A percentile compares a stretch with the other conserved stretches of the same genome.
phyloP scores from a whole-genome alignment of 2,329 filamentous ascomycete species.

The Colletotrichum orchidophilum region DNA sequence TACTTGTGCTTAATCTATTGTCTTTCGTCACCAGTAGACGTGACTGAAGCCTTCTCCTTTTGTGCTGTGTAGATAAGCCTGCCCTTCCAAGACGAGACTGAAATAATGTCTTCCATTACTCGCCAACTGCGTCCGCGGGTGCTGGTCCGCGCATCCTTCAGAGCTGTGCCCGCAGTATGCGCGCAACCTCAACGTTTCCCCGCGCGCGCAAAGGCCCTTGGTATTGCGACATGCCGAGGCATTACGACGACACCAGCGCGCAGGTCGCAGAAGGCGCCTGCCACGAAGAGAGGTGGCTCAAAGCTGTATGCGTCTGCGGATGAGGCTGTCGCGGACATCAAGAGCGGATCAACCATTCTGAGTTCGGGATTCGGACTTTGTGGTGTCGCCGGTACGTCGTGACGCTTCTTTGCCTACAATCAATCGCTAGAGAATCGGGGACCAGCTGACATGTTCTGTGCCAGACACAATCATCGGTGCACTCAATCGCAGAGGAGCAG shows the following conservation, averaged over 20 bases:
- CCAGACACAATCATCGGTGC: constrained; percentile 77
- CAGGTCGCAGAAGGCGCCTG: constrained; percentile 25
- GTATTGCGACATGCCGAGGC: constrained; percentile 16
- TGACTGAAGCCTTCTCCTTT: neutral
- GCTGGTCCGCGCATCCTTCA: constrained; percentile 17
- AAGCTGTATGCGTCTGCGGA: constrained; percentile 67
- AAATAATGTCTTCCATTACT: constrained; percentile 18
- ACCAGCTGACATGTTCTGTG: neutral
- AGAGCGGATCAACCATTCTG: constrained; percentile 75
- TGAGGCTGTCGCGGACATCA: constrained; percentile 75
- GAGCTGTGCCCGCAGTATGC: constrained; percentile 12
- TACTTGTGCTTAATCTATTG: neutral
- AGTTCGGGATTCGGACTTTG: constrained; percentile 87
- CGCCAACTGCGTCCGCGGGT: constrained; percentile 30
- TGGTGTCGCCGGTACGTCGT: constrained; percentile 70
- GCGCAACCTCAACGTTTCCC: constrained; percentile 25
- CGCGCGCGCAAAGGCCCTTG: constrained; percentile 15
- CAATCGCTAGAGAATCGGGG: neutral
- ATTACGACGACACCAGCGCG: constrained; percentile 5
- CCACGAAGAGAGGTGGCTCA: constrained; percentile 45
- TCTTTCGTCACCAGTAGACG: neutral
- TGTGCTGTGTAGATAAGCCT: neutral
- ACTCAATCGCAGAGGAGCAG: constrained; percentile 67
- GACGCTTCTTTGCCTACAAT: constrained; percentile 31
- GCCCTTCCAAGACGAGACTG: no score